phyloP scores from a whole-genome alignment of 208 protist species.

The Wallacemonas rigidus region DNA sequence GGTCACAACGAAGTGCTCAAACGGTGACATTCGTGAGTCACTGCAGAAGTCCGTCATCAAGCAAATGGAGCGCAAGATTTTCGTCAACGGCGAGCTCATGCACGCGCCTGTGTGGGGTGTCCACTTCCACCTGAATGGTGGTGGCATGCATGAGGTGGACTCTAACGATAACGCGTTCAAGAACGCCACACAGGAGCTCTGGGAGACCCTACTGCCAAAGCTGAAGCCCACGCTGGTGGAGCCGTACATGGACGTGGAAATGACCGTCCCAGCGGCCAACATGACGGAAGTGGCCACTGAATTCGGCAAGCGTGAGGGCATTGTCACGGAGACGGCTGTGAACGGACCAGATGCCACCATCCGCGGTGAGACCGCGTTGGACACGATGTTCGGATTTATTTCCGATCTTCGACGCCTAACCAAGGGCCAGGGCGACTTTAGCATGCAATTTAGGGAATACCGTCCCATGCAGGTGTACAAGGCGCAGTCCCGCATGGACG shows the following conservation, averaged over 20 bases:
- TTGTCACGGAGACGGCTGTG: constrained; percentile 86
- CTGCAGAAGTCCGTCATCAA: constrained; percentile 93
- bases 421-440: constrained; percentile 92
- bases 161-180: constrained; percentile 98
- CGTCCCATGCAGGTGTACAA: constrained; percentile 89
- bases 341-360: constrained; percentile 85
- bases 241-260: constrained; percentile 97
- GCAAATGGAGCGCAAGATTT: constrained; percentile 91
- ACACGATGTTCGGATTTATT: constrained; percentile 95
- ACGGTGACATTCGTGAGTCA: constrained; percentile 94
- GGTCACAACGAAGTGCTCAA: constrained; percentile 88
- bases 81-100: constrained; percentile 94
- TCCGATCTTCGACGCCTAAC: constrained; percentile 90
- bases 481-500: constrained; percentile 89
- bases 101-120: constrained; percentile 96
- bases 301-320: constrained; percentile 87
- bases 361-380: constrained; percentile 87
- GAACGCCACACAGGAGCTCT: constrained; percentile 94
- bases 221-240: constrained; percentile 95
- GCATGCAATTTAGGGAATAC: constrained; percentile 94
- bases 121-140: constrained; percentile 95
- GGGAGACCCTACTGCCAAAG: constrained; percentile 91
- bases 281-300: constrained; percentile 89
- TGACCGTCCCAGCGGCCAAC: constrained; percentile 81
- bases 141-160: constrained; percentile 98